These are phyloP conservation scores for Suillus decipiens DNA, from an alignment of 768 basidiomycete genomes.

Conservation along the genomic window DNA sequence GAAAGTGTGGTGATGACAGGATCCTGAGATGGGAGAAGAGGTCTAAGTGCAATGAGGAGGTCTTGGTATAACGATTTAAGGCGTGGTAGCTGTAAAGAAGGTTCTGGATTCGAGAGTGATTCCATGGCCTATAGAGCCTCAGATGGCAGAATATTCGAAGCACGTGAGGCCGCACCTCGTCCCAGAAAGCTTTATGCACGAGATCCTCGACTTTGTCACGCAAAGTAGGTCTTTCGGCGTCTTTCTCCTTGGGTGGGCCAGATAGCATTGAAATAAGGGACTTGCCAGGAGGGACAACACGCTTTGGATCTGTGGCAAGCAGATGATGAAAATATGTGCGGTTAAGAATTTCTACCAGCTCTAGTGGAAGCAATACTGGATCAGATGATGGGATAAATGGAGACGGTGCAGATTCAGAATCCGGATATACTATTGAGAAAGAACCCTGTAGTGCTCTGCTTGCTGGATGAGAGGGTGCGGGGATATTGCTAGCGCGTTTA, in stretches of 20 bases:
- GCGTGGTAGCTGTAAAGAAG: slow-evolving; percentile 59
- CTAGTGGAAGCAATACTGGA: slow-evolving; percentile 45
- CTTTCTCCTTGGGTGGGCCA: slow-evolving; percentile 22
- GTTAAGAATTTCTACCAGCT: slow-evolving; percentile 58
- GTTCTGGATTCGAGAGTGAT: slow-evolving; percentile 56
- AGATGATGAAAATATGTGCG: slow-evolving; percentile 66
- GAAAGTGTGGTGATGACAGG: slow-evolving; percentile 52
- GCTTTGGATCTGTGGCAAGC: slow-evolving; percentile 62
- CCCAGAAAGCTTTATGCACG: slow-evolving; percentile 73
- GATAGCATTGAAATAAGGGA: slow-evolving; percentile 67
- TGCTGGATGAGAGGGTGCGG: neutral
- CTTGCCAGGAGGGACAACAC: slow-evolving; percentile 70
- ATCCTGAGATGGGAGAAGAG: slow-evolving; percentile 61
- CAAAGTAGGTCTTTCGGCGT: slow-evolving; percentile 32
- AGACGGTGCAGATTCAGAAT: slow-evolving; percentile 14
- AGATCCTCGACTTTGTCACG: slow-evolving; percentile 49
- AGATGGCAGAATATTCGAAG: slow-evolving; percentile 18
- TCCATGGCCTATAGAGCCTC: slow-evolving; percentile 49
- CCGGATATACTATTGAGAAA: slow-evolving; percentile 21
- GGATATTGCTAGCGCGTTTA: neutral
- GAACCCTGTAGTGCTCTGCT: slow-evolving; percentile 8
- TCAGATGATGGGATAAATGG: slow-evolving; percentile 25
- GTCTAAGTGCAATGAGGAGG: slow-evolving; percentile 47
- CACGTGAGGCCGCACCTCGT: slow-evolving; percentile 50
- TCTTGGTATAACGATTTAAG: slow-evolving; percentile 59